Evolutionary conservation across 2,329 filamentous ascomycete species (phyloP).

Genomic region (Diaporthe batatas): DNA sequence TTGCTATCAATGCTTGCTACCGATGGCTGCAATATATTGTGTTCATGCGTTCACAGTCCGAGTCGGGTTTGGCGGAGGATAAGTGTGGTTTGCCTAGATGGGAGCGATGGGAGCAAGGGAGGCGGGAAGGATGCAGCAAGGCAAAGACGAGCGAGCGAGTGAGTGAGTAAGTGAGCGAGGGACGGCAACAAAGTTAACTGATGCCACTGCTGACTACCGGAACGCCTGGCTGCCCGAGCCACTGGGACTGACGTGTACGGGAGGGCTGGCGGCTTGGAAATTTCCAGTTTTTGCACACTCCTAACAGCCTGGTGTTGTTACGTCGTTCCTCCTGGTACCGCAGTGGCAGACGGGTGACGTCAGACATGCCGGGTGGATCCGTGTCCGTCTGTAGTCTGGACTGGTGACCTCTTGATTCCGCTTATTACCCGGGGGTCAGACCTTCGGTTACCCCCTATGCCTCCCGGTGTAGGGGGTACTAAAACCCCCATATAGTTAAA

Average conservation of each 20-base stretch:
- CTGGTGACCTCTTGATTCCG: constrained; percentile 11
- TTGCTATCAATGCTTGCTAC: background rate
- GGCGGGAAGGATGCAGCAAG: constrained; percentile 19
- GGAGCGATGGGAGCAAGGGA: background rate
- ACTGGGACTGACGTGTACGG: constrained; percentile 27
- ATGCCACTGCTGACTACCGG: background rate
- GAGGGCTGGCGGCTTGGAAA: constrained; percentile 3
- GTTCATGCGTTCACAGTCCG: background rate
- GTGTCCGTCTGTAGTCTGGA: background rate
- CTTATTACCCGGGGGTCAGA: no score
- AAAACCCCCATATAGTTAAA: no score
- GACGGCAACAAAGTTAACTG: background rate
- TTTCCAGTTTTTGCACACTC: constrained; percentile 20
- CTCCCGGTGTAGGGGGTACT: no score
- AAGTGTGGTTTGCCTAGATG: background rate
- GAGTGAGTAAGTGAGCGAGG: no score
- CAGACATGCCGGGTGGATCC: constrained; percentile 21
- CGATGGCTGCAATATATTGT: no score
- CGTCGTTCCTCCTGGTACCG: background rate
- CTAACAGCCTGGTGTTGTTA: background rate
- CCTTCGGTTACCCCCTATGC: no score
- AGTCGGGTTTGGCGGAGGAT: no score
- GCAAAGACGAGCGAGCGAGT: no score
- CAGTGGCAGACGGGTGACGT: constrained; percentile 1
- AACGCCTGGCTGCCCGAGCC: constrained; percentile 20